Base-by-base conservation (phyloP, 2,329 filamentous ascomycete genomes). In the Claviceps sp. region DNA sequence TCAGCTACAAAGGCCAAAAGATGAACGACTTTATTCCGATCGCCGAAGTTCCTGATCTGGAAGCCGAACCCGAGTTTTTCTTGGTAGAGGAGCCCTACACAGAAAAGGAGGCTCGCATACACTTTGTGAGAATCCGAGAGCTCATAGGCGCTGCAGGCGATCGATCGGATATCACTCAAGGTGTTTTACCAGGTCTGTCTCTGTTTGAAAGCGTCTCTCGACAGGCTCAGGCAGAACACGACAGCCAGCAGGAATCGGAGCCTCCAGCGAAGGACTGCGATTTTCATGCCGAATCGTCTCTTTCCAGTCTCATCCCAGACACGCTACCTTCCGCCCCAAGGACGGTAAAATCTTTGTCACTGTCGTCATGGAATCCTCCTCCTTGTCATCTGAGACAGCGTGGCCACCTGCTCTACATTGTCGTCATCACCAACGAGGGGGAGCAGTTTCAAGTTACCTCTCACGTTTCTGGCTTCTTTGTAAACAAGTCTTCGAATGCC, bases 11-110 rank as follows among this genome's bases (percentile, higher is more conserved):
- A 54, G 88, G 88, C 59, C 75, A 86, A 69, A 85, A 86, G 58
- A 85, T 98, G 76, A 97, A 97, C 68, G 93, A 98, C 70, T 97
- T 93, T 62, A 79, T 94, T 54, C 85, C 94, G 66, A 79, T 98
- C 56, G 89, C 88, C 51, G 91, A 98, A 65, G 86, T 98, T 52
- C 78, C 85, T 47, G 88, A 81, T 52, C 78, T 98, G 52, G 79
- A 81, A 50, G 70, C 84, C 37, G 83, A 89, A 56, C 86, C 90
- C 38, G 85, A 90, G 62, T 78, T 96, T 54, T 79, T 78, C 51
- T 72, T 98, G 60, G 82, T 96, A 51, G 86, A 96, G 70, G 93
- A 98, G 64, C 88, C 94, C 46, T 98, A 98, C 69, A 98, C 88
- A 44, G 93, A 98, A 73, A 97, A 95, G 73, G 93, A 98, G 71